These are phyloP conservation scores for Ascocoryne sarcoides DNA, from an alignment of 2,329 filamentous ascomycete species.

Conservation along the genomic window DNA sequence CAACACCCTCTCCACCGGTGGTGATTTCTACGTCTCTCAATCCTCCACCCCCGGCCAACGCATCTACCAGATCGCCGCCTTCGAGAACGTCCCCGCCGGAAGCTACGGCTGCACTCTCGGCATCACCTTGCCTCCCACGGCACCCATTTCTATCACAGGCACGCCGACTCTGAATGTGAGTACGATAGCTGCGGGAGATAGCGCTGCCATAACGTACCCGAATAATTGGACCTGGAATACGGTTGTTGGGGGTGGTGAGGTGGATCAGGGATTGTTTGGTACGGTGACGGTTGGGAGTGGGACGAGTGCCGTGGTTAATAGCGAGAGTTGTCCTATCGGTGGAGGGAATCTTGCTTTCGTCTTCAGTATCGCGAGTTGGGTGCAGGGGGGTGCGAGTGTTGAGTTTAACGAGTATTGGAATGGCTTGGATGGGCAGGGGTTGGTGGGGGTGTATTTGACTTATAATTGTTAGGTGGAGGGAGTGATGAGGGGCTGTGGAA, in stretches of 20 bases:
- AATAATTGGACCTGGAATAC: conserved; percentile 10
- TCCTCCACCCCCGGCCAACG: conserved; percentile 2
- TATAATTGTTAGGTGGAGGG: conserved; percentile 10
- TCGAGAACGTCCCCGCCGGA: conserved; percentile 10
- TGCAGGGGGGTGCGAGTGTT: conserved; percentile 4
- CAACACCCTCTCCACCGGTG: conserved; percentile 3
- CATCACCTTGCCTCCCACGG: conserved; percentile 9
- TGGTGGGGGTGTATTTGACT: conserved; percentile 10
- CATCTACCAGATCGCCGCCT: conserved; percentile 11
- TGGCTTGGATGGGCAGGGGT: conserved; percentile 6
- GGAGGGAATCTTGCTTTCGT: conserved; percentile 13
- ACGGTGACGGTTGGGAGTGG: conserved; percentile 7
- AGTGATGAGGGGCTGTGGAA: not conserved
- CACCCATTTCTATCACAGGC: conserved; percentile 9
- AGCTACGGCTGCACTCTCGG: conserved; percentile 14
- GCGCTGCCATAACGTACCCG: conserved; percentile 3
- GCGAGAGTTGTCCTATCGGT: conserved; percentile 6
- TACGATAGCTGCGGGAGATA: conserved; percentile 6
- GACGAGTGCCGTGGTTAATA: conserved; percentile 10
- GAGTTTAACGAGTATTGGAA: conserved; percentile 10
- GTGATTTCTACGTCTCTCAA: conserved; percentile 11
- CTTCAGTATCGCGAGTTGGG: conserved; percentile 8
- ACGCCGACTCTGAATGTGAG: conserved; percentile 11
- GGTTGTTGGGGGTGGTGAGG: not conserved
- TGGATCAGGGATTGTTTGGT: conserved; percentile 34